A percentile compares a stretch with the other conserved stretches of the same genome.
These are phyloP conservation scores for Mycena venus DNA, from an alignment of 768 basidiomycete genomes.

Conservation along the genomic window DNA sequence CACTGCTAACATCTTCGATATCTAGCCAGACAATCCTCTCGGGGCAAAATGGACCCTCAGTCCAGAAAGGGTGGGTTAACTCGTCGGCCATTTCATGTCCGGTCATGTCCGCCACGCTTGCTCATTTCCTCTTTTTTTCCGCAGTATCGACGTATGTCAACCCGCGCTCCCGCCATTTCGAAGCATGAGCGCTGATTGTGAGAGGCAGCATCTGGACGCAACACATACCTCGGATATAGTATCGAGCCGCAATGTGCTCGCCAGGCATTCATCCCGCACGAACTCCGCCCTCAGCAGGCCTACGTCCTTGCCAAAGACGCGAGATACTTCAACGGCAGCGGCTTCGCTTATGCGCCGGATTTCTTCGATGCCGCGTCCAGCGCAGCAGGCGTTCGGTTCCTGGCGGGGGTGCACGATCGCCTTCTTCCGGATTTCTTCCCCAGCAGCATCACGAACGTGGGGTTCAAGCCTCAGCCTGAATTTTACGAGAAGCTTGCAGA, in stretches of 20 bases:
- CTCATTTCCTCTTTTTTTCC: slow-evolving; percentile 24
- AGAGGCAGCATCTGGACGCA: slow-evolving; percentile 2
- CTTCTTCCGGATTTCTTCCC: slow-evolving; percentile 9
- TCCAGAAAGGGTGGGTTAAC: slow-evolving; percentile 37
- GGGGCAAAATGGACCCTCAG: slow-evolving; percentile 50
- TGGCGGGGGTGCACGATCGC: neutral
- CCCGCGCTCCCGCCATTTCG: neutral
- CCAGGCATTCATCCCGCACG: slow-evolving; percentile 38
- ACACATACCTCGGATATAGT: slow-evolving; percentile 31
- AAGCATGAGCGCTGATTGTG: neutral
- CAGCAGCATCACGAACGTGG: slow-evolving; percentile 1
- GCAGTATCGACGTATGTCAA: neutral
- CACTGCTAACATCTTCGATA: neutral
- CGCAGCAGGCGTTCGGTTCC: neutral
- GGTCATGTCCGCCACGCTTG: slow-evolving; percentile 17
- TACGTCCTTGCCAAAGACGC: slow-evolving; percentile 16
- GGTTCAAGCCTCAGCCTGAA: neutral
- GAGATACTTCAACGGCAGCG: neutral
- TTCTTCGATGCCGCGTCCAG: slow-evolving; percentile 3
- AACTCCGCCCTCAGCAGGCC: slow-evolving; percentile 34
- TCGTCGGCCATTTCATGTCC: neutral
- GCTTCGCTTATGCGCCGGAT: slow-evolving; percentile 3
- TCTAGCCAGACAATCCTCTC: slow-evolving; percentile 27
- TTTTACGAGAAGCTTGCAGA: neutral
- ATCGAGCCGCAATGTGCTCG: slow-evolving; percentile 42